Percentiles rank a stretch among this genome's conserved stretches.
Conservation (phyloP, 2,329 filamentous ascomycete genomes). For the Ascochyta koolunga region DNA sequence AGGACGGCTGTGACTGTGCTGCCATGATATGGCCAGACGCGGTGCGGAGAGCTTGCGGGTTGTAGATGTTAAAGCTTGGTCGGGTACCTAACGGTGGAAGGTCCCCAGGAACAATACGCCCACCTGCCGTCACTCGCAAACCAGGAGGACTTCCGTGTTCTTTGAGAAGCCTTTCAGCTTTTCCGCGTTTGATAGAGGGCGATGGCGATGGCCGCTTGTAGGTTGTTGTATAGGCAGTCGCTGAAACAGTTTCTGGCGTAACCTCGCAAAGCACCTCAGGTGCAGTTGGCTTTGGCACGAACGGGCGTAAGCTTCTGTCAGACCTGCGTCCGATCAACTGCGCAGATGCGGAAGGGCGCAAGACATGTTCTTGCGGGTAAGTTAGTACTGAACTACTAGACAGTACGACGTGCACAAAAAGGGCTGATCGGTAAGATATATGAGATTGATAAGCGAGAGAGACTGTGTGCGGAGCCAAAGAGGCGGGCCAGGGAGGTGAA, state of each 20-base stretch:
- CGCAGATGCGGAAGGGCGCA: conserved; percentile 49
- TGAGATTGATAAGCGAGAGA: neutral
- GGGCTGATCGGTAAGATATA: neutral
- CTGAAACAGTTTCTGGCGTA: conserved; percentile 19
- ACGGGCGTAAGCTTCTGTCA: conserved; percentile 34
- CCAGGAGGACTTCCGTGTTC: conserved; percentile 59
- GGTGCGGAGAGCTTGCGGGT: conserved; percentile 30
- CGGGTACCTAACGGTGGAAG: conserved; percentile 42
- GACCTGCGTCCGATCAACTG: conserved; percentile 33
- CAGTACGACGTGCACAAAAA: neutral
- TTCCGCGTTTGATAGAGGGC: conserved; percentile 57
- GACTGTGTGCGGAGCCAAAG: neutral
- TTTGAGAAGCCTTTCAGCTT: conserved; percentile 57
- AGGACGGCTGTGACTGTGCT: conserved; percentile 27
- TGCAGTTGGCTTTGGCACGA: conserved; percentile 23
- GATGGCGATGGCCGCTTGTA: conserved; percentile 54
- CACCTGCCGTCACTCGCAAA: conserved; percentile 58
- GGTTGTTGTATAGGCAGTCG: conserved; percentile 21
- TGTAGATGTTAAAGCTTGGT: conserved; percentile 41
- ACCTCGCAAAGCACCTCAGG: conserved; percentile 19
- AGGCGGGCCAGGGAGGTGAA: conserved; percentile 20
- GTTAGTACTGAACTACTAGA: conserved; percentile 9
- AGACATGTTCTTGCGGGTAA: conserved; percentile 45
- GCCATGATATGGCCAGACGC: conserved; percentile 32
- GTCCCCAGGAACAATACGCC: conserved; percentile 58